phyloP scores from a whole-genome alignment of 2,329 filamentous ascomycete species.

The Colletotrichum lupini region DNA sequence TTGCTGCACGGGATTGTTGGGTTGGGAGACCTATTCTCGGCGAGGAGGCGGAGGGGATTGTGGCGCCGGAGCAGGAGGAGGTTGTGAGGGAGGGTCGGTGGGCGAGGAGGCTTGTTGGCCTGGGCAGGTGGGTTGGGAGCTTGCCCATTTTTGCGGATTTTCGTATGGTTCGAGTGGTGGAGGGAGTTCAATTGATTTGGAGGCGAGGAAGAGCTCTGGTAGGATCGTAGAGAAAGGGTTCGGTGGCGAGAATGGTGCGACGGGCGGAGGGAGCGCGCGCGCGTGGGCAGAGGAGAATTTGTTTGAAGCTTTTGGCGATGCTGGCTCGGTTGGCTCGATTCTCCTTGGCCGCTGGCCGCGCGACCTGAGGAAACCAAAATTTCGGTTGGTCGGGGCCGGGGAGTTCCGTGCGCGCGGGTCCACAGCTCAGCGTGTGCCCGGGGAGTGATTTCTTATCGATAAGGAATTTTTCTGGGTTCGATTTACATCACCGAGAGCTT shows the following conservation, averaged over 20 bases:
- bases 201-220: background rate
- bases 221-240: too few relatives aligned
- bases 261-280: background rate
- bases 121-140: slow-evolving; percentile 32
- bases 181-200: background rate
- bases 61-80: slow-evolving; percentile 38
- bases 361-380: slow-evolving; percentile 23
- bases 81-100: slow-evolving; percentile 40
- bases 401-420: slow-evolving; percentile 28
- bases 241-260: too few relatives aligned
- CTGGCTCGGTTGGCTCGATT: background rate
- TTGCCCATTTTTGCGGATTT: slow-evolving; percentile 19
- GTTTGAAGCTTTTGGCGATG: slow-evolving; percentile 6
- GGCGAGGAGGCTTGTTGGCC: slow-evolving; percentile 14
- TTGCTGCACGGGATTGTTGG: slow-evolving; percentile 78
- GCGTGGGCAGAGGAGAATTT: background rate
- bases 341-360: background rate
- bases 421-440: background rate
- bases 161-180: background rate
- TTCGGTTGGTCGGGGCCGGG: slow-evolving; percentile 30
- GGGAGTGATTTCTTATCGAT: slow-evolving; percentile 28
- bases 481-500: slow-evolving; percentile 31
- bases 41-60: slow-evolving; percentile 17
- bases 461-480: background rate
- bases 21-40: background rate